Evolutionary conservation across 345 rosid genomes (phyloP).

Genomic region (Rhodamnia rubescens): DNA sequence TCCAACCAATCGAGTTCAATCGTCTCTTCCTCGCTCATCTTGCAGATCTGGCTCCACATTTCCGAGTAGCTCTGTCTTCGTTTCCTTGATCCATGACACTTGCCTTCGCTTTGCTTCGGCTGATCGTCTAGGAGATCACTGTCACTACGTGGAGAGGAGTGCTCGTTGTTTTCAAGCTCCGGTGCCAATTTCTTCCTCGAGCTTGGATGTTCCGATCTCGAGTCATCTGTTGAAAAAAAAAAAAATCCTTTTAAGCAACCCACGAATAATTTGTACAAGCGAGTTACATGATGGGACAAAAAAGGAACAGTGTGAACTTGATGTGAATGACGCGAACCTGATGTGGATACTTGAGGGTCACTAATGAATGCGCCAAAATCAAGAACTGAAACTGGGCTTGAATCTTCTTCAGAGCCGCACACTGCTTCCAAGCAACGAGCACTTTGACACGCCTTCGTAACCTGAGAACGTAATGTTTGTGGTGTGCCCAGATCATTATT

Average conservation of each 20-base stretch:
- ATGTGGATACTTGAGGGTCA: constrained; percentile 18
- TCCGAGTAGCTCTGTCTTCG: neutral
- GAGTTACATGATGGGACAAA: neutral
- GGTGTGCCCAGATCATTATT: neutral
- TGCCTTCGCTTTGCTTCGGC: constrained; percentile 4
- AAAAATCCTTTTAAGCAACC: neutral
- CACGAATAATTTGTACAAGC: neutral
- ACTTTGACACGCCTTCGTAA: neutral
- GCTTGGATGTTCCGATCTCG: constrained; percentile 1
- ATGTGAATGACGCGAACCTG: constrained; percentile 15
- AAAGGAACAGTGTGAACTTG: neutral
- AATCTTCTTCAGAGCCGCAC: constrained; percentile 49
- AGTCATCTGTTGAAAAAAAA: constrained; percentile 1
- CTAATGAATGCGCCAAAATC: constrained; percentile 38
- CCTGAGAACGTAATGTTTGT: neutral
- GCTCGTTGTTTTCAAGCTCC: constrained; percentile 6
- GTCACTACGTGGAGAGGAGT: neutral
- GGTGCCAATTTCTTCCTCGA: constrained; percentile 19
- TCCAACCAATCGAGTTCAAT: constrained; percentile 12
- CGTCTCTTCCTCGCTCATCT: constrained; percentile 5
- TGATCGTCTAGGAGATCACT: neutral
- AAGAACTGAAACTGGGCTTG: constrained; percentile 89
- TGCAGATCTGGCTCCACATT: constrained; percentile 13
- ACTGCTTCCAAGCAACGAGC: constrained; percentile 16
- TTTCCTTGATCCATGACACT: constrained; percentile 1